Conservation (phyloP, 2,329 filamentous ascomycete genomes). For the Verticillium nonalfalfae region DNA sequence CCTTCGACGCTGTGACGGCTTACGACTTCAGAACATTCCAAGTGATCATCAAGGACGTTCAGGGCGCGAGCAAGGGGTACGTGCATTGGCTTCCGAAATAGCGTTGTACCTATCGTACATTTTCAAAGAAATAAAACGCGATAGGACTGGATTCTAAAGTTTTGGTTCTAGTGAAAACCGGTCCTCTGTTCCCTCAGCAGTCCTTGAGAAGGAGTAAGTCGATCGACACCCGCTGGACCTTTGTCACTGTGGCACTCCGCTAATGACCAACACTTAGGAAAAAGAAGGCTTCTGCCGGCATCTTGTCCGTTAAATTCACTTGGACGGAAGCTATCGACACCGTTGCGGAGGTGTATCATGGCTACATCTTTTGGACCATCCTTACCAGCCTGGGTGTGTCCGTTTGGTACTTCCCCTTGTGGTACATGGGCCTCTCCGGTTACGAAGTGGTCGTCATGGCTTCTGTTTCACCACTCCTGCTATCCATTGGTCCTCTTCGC, state of each 20-base stretch:
- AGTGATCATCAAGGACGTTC: slow-evolving; percentile 79
- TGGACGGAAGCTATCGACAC: slow-evolving; percentile 73
- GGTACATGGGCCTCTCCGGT: slow-evolving; percentile 98
- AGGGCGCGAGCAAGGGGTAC: slow-evolving; percentile 95
- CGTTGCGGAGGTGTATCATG: slow-evolving; percentile 83
- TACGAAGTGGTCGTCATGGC: slow-evolving; percentile 87
- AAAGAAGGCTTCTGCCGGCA: slow-evolving; percentile 62
- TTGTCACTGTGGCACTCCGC: not conserved
- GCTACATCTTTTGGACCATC: slow-evolving; percentile 94
- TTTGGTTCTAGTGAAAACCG: slow-evolving; percentile 36
- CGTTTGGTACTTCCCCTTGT: slow-evolving; percentile 97
- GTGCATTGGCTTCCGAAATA: slow-evolving; percentile 93
- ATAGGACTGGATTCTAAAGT: slow-evolving; percentile 28
- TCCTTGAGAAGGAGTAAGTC: slow-evolving; percentile 69
- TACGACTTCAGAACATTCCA: slow-evolving; percentile 89
- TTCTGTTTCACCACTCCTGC: slow-evolving; percentile 73
- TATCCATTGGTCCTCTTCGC: slow-evolving; percentile 65
- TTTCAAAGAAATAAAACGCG: slow-evolving; percentile 20
- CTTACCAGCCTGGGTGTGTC: slow-evolving; percentile 82
- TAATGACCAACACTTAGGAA: slow-evolving; percentile 48
- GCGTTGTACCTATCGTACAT: slow-evolving; percentile 28
- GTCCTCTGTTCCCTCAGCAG: slow-evolving; percentile 39
- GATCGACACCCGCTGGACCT: not conserved
- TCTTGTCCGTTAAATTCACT: slow-evolving; percentile 67
- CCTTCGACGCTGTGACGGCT: slow-evolving; percentile 90